phyloP scores from a whole-genome alignment of 345 rosid species.

The Adansonia digitata region DNA sequence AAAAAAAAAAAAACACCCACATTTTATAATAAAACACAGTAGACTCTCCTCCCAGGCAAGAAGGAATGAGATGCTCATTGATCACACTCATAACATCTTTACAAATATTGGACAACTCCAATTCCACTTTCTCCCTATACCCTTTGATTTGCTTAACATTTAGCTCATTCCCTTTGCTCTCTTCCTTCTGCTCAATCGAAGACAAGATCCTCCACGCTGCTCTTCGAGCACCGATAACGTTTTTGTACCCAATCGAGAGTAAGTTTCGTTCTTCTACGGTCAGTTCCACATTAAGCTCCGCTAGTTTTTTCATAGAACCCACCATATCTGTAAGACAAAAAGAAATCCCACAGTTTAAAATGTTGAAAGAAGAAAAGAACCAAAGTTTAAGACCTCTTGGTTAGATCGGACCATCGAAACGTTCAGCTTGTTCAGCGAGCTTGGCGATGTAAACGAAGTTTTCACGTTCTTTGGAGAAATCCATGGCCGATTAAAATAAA shows the following conservation, averaged over 20 bases:
- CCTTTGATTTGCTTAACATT: conserved; percentile 49
- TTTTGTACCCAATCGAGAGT: conserved; percentile 57
- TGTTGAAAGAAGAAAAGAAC: background rate
- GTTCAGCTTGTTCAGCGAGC: conserved; percentile 60
- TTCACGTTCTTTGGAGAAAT: conserved; percentile 34
- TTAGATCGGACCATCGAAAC: conserved; percentile 39
- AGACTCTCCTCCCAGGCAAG: conserved; percentile 53
- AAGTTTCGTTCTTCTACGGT: conserved; percentile 54
- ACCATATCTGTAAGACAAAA: conserved; percentile 40
- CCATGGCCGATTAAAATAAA: conserved; percentile 23
- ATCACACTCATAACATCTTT: conserved; percentile 53
- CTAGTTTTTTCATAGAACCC: conserved; percentile 47
- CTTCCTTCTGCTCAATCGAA: conserved; percentile 51
- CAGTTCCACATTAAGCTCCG: conserved; percentile 46
- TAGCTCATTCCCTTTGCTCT: conserved; percentile 47
- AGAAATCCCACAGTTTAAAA: background rate
- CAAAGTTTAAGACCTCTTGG: background rate
- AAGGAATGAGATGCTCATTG: conserved; percentile 65
- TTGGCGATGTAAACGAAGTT: conserved; percentile 46
- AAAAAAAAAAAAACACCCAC: conserved; percentile 23
- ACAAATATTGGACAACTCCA: conserved; percentile 47
- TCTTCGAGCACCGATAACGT: conserved; percentile 53
- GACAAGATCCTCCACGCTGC: conserved; percentile 57
- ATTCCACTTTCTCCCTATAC: conserved; percentile 59
- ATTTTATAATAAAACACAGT: conserved; percentile 63